Evolutionary conservation across 257 asterid species (phyloP).

Genomic region (Przewalskia tangutica): DNA sequence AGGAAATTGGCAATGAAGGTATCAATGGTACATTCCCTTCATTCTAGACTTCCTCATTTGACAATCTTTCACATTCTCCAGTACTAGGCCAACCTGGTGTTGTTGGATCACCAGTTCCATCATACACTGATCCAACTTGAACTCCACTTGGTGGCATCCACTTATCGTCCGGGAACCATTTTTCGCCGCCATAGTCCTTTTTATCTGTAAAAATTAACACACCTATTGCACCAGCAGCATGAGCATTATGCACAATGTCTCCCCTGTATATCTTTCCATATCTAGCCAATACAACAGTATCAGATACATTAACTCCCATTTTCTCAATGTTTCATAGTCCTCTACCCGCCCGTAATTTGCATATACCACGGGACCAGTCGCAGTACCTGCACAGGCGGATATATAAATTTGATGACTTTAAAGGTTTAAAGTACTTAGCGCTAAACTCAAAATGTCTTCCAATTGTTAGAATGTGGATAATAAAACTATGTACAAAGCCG

Average conservation of each 20-base stretch:
- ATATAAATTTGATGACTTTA: background rate
- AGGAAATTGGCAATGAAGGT: constrained; percentile 74
- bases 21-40: constrained; percentile 61
- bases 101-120: constrained; percentile 70
- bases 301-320: constrained; percentile 55
- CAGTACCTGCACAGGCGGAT: constrained; percentile 20
- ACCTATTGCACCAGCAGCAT: constrained; percentile 56
- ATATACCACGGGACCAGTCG: constrained; percentile 48
- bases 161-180: constrained; percentile 72
- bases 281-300: constrained; percentile 55
- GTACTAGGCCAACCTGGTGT: constrained; percentile 93
- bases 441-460: background rate
- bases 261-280: constrained; percentile 75
- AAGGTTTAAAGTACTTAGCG: background rate
- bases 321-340: constrained; percentile 33
- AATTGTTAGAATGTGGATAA: no score
- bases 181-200: constrained; percentile 71
- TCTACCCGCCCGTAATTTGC: constrained; percentile 69
- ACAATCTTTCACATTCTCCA: constrained; percentile 55
- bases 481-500: background rate
- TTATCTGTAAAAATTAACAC: constrained; percentile 61
- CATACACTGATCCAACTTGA: constrained; percentile 63
- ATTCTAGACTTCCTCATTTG: constrained; percentile 49
- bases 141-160: constrained; percentile 97
- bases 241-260: constrained; percentile 61